A percentile compares a stretch with the other conserved stretches of the same genome.
phyloP scores from a whole-genome alignment of 306 rosid genomes.

The Phaseolus lunatus region DNA sequence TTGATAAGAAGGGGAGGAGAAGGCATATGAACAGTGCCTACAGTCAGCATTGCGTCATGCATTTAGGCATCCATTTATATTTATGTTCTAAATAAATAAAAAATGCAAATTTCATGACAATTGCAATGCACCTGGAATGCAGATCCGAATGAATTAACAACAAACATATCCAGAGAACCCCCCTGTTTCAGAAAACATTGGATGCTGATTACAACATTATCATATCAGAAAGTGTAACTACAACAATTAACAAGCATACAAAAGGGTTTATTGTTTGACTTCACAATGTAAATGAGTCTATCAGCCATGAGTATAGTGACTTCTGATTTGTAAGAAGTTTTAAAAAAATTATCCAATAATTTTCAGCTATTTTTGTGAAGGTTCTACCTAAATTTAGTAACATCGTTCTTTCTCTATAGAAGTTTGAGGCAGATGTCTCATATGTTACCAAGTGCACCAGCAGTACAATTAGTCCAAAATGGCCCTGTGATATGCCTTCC shows the following conservation, averaged over 20 bases:
- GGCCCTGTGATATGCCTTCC: conserved; percentile 1
- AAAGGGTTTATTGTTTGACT: conserved; percentile 28
- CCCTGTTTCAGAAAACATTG: conserved; percentile 67
- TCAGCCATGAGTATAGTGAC: not conserved
- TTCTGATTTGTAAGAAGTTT: not conserved
- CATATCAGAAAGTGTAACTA: conserved; percentile 13
- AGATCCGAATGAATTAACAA: conserved; percentile 92
- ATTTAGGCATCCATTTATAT: conserved; percentile 33
- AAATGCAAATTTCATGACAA: conserved; percentile 19
- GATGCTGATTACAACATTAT: conserved; percentile 34
- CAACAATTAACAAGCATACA: conserved; percentile 12
- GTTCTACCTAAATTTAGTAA: conserved; percentile 17
- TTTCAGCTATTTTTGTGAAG: conserved; percentile 19
- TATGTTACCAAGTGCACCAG: conserved; percentile 6
- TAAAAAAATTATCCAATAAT: conserved; percentile 2
- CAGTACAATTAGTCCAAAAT: conserved; percentile 24
- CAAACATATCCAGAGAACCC: conserved; percentile 80
- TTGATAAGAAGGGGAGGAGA: conserved; percentile 86
- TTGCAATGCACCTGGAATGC: conserved; percentile 78
- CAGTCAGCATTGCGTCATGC: conserved; percentile 45
- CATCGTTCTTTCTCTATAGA: conserved; percentile 10
- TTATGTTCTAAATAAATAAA: not conserved
- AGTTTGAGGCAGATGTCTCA: conserved; percentile 14
- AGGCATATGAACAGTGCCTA: conserved; percentile 84
- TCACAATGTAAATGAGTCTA: conserved; percentile 26